Evolutionary conservation across 1,284 basidiomycete genomes (phyloP).

Genomic region (Trichosporon sp.): DNA sequence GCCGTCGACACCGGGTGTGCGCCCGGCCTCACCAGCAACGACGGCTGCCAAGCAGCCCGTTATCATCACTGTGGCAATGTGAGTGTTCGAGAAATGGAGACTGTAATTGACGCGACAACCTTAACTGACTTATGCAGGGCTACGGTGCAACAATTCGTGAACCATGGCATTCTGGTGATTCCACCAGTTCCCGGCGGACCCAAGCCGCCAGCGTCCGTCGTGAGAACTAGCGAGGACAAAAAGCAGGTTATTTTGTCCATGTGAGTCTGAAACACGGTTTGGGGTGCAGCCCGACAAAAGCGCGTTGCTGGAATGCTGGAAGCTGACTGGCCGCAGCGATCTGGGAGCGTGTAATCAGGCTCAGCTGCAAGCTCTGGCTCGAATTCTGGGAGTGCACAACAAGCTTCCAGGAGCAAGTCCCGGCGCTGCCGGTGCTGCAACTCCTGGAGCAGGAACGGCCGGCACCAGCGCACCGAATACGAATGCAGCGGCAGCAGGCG

Average conservation of each 20-base stretch:
- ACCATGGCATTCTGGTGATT: slow-evolving; percentile 20
- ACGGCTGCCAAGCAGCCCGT: slow-evolving; percentile 9
- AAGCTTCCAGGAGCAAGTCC: slow-evolving; percentile 13
- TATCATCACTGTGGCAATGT: slow-evolving; percentile 23
- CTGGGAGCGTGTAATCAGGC: slow-evolving; percentile 28
- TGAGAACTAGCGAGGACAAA: slow-evolving; percentile 34
- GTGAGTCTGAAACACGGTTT: slow-evolving; percentile 23
- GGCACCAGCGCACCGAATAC: not conserved
- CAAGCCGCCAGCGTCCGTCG: slow-evolving; percentile 30
- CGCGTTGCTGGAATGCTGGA: not conserved
- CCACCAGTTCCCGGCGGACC: slow-evolving; percentile 21
- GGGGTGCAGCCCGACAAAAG: not conserved
- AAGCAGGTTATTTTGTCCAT: slow-evolving; percentile 33
- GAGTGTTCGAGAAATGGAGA: not conserved
- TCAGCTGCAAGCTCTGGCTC: slow-evolving; percentile 33
- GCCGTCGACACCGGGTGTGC: not conserved
- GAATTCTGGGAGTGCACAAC: slow-evolving; percentile 32
- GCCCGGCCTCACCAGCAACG: not conserved
- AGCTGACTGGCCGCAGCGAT: slow-evolving; percentile 16
- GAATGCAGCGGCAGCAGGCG: not conserved
- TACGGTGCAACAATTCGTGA: slow-evolving; percentile 15
- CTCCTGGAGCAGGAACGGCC: not conserved
- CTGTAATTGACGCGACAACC: not conserved
- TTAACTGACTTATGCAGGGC: slow-evolving; percentile 7
- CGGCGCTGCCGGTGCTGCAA: not conserved